Base-by-base conservation (phyloP, 768 basidiomycete species). In the Suillus decipiens region DNA sequence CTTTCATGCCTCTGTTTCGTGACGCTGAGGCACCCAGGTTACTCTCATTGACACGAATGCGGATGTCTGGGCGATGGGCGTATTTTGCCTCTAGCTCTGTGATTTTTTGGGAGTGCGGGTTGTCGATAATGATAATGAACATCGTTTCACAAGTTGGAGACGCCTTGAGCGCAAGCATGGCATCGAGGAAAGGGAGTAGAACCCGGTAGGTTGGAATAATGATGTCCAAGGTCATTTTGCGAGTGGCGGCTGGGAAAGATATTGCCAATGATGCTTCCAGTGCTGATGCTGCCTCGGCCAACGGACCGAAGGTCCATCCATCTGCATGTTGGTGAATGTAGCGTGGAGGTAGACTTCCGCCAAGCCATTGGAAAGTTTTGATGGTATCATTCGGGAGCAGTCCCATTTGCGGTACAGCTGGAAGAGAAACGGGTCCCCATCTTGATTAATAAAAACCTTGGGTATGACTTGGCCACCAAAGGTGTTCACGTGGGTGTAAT, bases 391-490 rank as follows among this genome's bases (percentile, higher is more conserved):
- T 10, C 33, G 66, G 0, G 83, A 81, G 55, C 81, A 81, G 10
- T 78, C 80, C 78, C 82, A 87, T 7, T 83, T 80, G 12, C 86
- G 80, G 67, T 88, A 88, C 3, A 88, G 77, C 70, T 86, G 87
- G 70, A 78, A 87, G 1, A 88, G 68, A 70, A 79, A 88, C 0
- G 84, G 82, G 59, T 86, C 83, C 0, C 84, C 84, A 55, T 86
- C 86, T 68, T 87, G 86, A 64, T 86, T 86, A 48, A 85, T 69
- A 69, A 86, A 87, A 28, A 72, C 65, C 15, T 81, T 74, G 0
- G 86, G 86, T 15, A 88, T 69, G 28, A 86, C 75, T 12, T 78
- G 70, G 5, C 84, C 84, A 0, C 71, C 62, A 65, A 88, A 87
- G 50, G 86, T 81, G 36, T 85, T 80, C 70, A 88, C 73, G 66